Percentiles rank a stretch among this genome's conserved stretches.
phyloP scores from a whole-genome alignment of 805 yeast genomes.

The Alloascoidea africana region DNA sequence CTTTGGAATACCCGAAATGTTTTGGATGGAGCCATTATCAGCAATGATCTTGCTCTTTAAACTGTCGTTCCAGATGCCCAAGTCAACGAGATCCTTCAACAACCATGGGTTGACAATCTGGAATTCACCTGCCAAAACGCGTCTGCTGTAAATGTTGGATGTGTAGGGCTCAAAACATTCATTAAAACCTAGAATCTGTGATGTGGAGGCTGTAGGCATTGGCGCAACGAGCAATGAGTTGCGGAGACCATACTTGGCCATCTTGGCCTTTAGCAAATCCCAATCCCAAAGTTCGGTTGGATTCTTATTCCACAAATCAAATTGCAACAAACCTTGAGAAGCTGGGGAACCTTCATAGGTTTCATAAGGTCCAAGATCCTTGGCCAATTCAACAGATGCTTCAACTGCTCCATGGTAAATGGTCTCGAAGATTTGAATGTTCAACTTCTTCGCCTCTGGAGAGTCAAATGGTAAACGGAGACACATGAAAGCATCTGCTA shows the following conservation, averaged over 20 bases:
- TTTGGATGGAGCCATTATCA: slow-evolving; percentile 77
- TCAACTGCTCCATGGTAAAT: slow-evolving; percentile 90
- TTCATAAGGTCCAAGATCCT: slow-evolving; percentile 50
- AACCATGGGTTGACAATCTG: slow-evolving; percentile 85
- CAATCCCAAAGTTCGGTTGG: slow-evolving; percentile 85
- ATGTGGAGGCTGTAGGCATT: slow-evolving; percentile 97
- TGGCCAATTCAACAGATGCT: slow-evolving; percentile 72
- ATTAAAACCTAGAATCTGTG: slow-evolving; percentile 85
- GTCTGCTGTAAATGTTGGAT: slow-evolving; percentile 78
- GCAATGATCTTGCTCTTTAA: slow-evolving; percentile 66
- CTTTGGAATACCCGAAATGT: slow-evolving; percentile 56
- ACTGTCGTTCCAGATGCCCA: slow-evolving; percentile 71
- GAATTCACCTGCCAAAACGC: slow-evolving; percentile 88
- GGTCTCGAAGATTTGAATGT: slow-evolving; percentile 84
- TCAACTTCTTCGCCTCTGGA: slow-evolving; percentile 55
- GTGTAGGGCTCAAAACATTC: slow-evolving; percentile 97
- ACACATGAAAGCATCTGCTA: slow-evolving; percentile 77
- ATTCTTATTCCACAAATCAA: slow-evolving; percentile 70
- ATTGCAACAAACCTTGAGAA: slow-evolving; percentile 72
- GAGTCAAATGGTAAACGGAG: slow-evolving; percentile 82
- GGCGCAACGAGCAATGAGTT: slow-evolving; percentile 74
- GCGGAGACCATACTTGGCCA: slow-evolving; percentile 55
- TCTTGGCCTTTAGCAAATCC: slow-evolving; percentile 48
- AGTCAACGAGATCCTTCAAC: slow-evolving; percentile 63
- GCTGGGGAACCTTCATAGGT: slow-evolving; percentile 80